Conservation (phyloP, 345 rosid species). For the Arabis hirsuta region DNA sequence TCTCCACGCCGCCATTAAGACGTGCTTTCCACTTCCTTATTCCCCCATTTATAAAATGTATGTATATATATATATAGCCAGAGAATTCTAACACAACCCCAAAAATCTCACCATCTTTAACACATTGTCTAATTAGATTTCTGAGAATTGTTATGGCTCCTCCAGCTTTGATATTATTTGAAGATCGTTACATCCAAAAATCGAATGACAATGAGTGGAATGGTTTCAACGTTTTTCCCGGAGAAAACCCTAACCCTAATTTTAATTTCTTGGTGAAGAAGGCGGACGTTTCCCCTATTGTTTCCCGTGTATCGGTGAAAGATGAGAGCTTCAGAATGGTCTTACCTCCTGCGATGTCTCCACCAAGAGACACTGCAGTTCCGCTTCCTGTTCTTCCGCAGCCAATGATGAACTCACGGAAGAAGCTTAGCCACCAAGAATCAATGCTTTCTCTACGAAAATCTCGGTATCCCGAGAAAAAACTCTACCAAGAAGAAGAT, state of each 20-base stretch:
- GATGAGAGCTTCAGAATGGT: constrained; percentile 58
- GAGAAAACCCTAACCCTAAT: constrained; percentile 36
- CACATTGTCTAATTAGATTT: not conserved
- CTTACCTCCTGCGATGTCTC: constrained; percentile 46
- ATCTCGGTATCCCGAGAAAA: constrained; percentile 22
- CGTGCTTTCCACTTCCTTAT: constrained; percentile 41
- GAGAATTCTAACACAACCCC: constrained; percentile 25
- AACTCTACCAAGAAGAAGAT: constrained; percentile 40
- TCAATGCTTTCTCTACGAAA: constrained; percentile 22
- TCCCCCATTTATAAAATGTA: not conserved
- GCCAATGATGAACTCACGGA: constrained; percentile 45
- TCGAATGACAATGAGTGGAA: constrained; percentile 28
- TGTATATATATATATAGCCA: not conserved
- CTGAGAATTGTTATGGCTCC: constrained; percentile 35
- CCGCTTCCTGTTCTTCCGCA: constrained; percentile 44
- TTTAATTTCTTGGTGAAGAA: constrained; percentile 33
- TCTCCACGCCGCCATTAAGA: constrained; percentile 39
- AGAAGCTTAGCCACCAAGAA: constrained; percentile 49
- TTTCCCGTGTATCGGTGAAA: constrained; percentile 38
- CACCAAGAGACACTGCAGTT: constrained; percentile 40
- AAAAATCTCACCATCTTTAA: not conserved
- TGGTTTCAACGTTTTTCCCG: constrained; percentile 23
- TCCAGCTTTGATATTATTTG: constrained; percentile 37
- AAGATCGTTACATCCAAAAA: constrained; percentile 33
- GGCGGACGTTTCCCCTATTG: constrained; percentile 6